Conservation (phyloP, 1,284 basidiomycete species). For the Coniferiporia sulphurascens region DNA sequence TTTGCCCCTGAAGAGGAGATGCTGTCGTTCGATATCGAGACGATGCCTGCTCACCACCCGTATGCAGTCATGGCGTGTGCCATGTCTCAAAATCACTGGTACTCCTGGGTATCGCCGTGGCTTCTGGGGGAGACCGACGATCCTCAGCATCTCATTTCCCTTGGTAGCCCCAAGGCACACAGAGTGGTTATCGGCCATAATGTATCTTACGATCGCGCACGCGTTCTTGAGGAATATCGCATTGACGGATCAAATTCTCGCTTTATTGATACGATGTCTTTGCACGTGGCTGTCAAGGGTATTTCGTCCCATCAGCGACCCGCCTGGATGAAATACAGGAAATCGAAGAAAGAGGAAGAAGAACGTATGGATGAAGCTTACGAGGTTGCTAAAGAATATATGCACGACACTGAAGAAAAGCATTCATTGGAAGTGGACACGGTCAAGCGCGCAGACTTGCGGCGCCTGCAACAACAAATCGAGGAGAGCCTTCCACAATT, state of each 20-base stretch:
- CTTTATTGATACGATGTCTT: constrained; percentile 92
- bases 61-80: constrained; percentile 92
- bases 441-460: constrained; percentile 29
- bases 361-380: constrained; percentile 56
- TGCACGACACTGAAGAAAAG: constrained; percentile 44
- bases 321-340: constrained; percentile 84
- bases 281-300: constrained; percentile 92
- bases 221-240: constrained; percentile 83
- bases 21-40: constrained; percentile 93
- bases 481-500: constrained; percentile 38
- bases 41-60: constrained; percentile 77
- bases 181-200: constrained; percentile 91
- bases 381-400: constrained; percentile 46
- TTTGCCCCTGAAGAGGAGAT: constrained; percentile 64
- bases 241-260: constrained; percentile 68
- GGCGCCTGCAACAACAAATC: constrained; percentile 29
- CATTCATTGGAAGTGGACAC: constrained; percentile 35
- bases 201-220: constrained; percentile 88
- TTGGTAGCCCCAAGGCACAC: constrained; percentile 50
- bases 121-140: constrained; percentile 66
- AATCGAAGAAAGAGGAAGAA: constrained; percentile 49
- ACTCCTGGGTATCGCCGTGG: constrained; percentile 95
- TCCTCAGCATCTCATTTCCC: constrained; percentile 71
- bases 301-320: constrained; percentile 95
- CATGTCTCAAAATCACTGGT: constrained; percentile 83